These are phyloP conservation scores for Aspergillus hiratsukae DNA, from an alignment of 2,329 filamentous ascomycete genomes.

Conservation along the genomic window DNA sequence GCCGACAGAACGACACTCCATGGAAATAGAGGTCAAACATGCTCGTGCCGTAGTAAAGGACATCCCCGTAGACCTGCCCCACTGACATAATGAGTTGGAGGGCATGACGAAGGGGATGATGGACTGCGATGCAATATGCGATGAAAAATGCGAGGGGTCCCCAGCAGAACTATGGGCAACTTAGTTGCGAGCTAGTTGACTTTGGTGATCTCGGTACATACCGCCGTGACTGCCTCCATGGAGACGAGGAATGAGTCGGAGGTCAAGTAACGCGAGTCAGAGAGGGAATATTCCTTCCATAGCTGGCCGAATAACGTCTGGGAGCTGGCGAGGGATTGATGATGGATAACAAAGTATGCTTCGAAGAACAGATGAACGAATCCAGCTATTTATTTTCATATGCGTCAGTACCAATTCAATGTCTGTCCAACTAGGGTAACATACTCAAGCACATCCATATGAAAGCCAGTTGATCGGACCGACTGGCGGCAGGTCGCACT, in stretches of 20 bases:
- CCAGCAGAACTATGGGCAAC: slow-evolving; percentile 43
- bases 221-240: slow-evolving; percentile 72
- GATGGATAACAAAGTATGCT: slow-evolving; percentile 67
- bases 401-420: not conserved
- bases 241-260: slow-evolving; percentile 76
- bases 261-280: slow-evolving; percentile 77
- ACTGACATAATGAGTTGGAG: slow-evolving; percentile 51
- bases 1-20: slow-evolving; percentile 47
- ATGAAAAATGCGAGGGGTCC: slow-evolving; percentile 50
- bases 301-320: slow-evolving; percentile 71
- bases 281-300: slow-evolving; percentile 85
- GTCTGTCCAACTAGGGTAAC: slow-evolving; percentile 15
- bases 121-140: slow-evolving; percentile 45
- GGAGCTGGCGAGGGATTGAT: slow-evolving; percentile 54
- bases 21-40: slow-evolving; percentile 48
- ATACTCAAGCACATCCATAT: slow-evolving; percentile 68
- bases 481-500: slow-evolving; percentile 47
- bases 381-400: slow-evolving; percentile 3
- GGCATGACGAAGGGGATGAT: slow-evolving; percentile 49
- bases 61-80: slow-evolving; percentile 54
- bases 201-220: slow-evolving; percentile 37
- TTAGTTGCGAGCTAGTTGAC: not conserved
- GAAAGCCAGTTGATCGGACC: slow-evolving; percentile 51
- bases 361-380: slow-evolving; percentile 67
- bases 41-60: slow-evolving; percentile 54